Base-by-base conservation (phyloP, 2,329 filamentous ascomycete genomes). In the Ophiostoma populinum region DNA sequence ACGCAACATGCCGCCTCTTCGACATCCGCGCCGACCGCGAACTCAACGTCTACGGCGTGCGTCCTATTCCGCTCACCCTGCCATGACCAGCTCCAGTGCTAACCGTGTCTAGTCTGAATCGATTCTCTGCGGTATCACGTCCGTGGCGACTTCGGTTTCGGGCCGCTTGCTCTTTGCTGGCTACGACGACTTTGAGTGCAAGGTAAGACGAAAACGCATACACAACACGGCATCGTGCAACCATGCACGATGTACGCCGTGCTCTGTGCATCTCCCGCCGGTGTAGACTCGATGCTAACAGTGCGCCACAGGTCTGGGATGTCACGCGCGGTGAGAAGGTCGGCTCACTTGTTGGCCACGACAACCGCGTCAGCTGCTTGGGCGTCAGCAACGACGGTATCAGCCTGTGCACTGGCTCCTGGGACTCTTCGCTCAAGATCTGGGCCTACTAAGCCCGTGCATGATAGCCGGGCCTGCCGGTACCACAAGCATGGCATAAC, bases 181-280 rank as follows among this genome's bases (percentile, higher is more conserved):
- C 46, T 98, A 98, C 52, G 90, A 98, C 51, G 90, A 98, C 55
- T 98, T 93, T 51, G 90, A 98, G 61, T 98, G 90, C 86, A 98
- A 95, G 79, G 87, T 93, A 64, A 51, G 73, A 35, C 32, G 18
- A 21, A 26, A 15, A 9, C 13, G 15, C 20, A n/a, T 22, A 18
- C n/a, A 13, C 18, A 15, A 35, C n/a, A 18, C 8, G 24, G 15
- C 12, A 18, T 19, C 27, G 29, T 32, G 17, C 7, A 17, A 16
- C 24, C 8, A 9, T 34, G 17, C 20, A 16, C 3, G 12, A 16
- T 20, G 8, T 5, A 3, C 9, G 13, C 16, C 3, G n/a, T 4
- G 16, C 19, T 11, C 25, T 13, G n/a, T 24, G 18, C 15, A 21
- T 26, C 24, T 16, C 26, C 3, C 24, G 5, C 12, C 18, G 3